Base-by-base conservation (phyloP, 2,329 filamentous ascomycete species). In the Aspergillus pseudoterreus region DNA sequence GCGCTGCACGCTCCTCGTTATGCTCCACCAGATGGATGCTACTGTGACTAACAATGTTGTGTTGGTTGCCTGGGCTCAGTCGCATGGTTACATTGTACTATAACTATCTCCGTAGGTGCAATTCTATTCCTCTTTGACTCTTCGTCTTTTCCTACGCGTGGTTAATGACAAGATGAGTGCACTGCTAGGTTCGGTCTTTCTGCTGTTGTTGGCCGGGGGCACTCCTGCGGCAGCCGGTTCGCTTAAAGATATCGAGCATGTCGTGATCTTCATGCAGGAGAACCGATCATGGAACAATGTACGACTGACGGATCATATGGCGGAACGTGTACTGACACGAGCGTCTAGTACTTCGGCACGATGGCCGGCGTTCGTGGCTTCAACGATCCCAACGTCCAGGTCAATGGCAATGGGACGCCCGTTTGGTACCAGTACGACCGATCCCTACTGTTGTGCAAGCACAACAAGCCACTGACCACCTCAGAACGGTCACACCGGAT, bases 191-290 rank as follows among this genome's bases (percentile, higher is more conserved):
- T 45, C 52, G 32, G 51, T 45, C 30, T 38, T 65, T 8, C 45
- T 52, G 6, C 22, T 62, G 38, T 49, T 63, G 10, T 43, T 63
- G 19, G 53, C 49, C 43, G 39, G 14, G 19, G 57, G 53, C 32
- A 52, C 45, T 14, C 59, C 57, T 11, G 58, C 60, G 24, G 57
- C 53, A 4, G 74, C 69, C 4, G 71, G 69, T 2, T 76, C 75
- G 6, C 65, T 80, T 32, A 71, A 70, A 22, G 78, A 81, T 51
- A 78, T 82, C 51, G 72, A 82, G 21, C 79, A 82, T 77, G 78
- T 82, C 24, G 74, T 82, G 10, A 74, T 82, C 10, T 82, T 82
- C 65, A 82, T 82, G 79, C 79, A 81, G 59, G 77, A 77, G 55
- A 77, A 76, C 50, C 63, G 74, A 39, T 67, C 70, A 30, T 73